Evolutionary conservation across 148 eudicot species (phyloP), one percentile per base, ranked within the genome.

Genomic region (Diospyros lotus): DNA sequence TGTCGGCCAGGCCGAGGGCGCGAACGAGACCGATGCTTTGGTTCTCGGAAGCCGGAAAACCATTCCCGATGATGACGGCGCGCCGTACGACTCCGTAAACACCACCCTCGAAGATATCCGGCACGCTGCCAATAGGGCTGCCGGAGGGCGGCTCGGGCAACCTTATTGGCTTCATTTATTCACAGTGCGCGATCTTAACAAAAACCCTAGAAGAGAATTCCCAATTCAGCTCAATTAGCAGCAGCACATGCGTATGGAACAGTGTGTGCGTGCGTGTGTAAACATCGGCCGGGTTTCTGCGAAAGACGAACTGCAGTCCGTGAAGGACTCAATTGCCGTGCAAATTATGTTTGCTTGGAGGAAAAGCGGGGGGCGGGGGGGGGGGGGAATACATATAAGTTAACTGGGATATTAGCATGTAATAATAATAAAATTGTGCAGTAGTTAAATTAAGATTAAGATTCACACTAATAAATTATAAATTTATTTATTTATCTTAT

Each of bases 1-100:
- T 90, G 43, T 90, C 90, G 14, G 92, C 83, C 72, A 95, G 85
- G 1, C 98, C 98, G 10, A 95, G 90, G 68, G 98, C 97, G 45
- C 88, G 88, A 72, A 90, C 93, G 77, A 95, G 83, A 3, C 98
- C 98, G 72, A 95, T 70, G 80, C 96, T 87, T 86, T 95, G 98
- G 66, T 84, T 92, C 80, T 95, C 98, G 28, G 98, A 87, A 66
- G 93, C 89, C 1, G 96, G 85, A 53, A 86, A 95, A 14, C 98
- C 98, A 55, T 92, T 95, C 0, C 98, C 97, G 64, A 95, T 90
- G 17, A 95, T 69, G 72, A 95, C 87, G 12, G 95, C 98, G 28
- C 98, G 94, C 15, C 96, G 76, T 52, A 95, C 69, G 14, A 89
- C 98, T 63, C 97, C 94, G 63, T 85, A 86, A 42, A 92, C 89